Evolutionary conservation across 768 basidiomycete species (phyloP), one percentile per base, ranked within the genome.

Genomic region (Roridomyces roridus): DNA sequence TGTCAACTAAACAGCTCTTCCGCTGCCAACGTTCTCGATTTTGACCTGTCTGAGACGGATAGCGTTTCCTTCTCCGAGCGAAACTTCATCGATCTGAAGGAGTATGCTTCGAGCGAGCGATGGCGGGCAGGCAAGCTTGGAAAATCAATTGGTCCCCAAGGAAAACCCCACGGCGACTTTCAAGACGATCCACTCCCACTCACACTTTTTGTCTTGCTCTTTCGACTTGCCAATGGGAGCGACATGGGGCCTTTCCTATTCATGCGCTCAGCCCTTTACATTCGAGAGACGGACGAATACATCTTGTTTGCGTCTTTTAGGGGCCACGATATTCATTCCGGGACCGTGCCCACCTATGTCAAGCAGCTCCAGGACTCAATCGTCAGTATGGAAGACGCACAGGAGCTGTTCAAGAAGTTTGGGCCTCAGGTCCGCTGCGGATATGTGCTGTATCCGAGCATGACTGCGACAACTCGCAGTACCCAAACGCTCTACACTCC

Each of bases 381-480:
- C 1, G 7, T 25, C 18, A 20, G 28, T 0, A 28, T 18, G 23
- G 49, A 28, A 1, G 14, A 29, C 26, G 41, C 31, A 1, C 21
- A 51, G 1, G 3, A 15, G 6, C 21, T 44, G 1, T 51, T 21
- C 23, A 51, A 43, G 24, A 17, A 5, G 12, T 21, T 25, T 25
- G 29, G 29, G 1, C 1, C 5, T 9, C 50, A 51, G 5, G 6
- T 34, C 24, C 41, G 50, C 3, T 9, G 4, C 3, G 50, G 21
- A 4, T 51, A 51, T 34, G 50, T 51, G 4, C 7, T 35, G 31
- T 56, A 56, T 24, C 34, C 40, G 7, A 56, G 55, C 35, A 35
- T 25, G 31, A 47, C 41, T 0, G 55, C 41, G 0, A 56, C 55
- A 5, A 14, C 55, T 2, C 55, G 40, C 18, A 49, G n/a, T 25